Conservation (phyloP, 768 basidiomycete species). For the Boletus pseudo-olivaceus region DNA sequence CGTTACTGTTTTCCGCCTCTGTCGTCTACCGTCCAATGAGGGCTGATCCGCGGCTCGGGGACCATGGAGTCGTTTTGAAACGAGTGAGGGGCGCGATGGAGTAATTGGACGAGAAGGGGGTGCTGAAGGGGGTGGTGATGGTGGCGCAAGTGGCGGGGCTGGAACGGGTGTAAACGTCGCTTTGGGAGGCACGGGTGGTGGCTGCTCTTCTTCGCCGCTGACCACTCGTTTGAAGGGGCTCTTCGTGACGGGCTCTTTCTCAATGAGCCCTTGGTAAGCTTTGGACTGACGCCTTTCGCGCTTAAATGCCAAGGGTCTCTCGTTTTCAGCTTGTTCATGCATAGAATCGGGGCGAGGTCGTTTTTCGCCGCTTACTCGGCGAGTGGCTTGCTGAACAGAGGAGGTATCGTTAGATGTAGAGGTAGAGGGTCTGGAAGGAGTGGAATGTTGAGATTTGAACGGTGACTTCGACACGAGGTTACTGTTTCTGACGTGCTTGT, state of each 20-base stretch:
- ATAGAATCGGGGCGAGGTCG: constrained; percentile 70
- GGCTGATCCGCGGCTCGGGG: constrained; percentile 55
- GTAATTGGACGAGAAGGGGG: constrained; percentile 36
- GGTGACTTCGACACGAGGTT: constrained; percentile 85
- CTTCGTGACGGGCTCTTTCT: constrained; percentile 77
- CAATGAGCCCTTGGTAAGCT: constrained; percentile 65
- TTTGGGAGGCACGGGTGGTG: constrained; percentile 30
- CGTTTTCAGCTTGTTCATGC: constrained; percentile 68
- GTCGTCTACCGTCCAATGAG: constrained; percentile 36
- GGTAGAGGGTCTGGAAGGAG: constrained; percentile 34
- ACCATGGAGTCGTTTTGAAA: constrained; percentile 71
- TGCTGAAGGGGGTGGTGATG: constrained; percentile 37
- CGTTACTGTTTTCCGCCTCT: constrained; percentile 72
- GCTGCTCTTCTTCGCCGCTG: constrained; percentile 27
- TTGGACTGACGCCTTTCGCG: constrained; percentile 73
- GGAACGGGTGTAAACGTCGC: neutral
- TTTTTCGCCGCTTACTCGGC: constrained; percentile 74
- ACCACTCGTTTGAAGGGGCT: constrained; percentile 63
- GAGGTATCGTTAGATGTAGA: constrained; percentile 12
- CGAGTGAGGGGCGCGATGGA: constrained; percentile 58
- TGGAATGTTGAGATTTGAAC: constrained; percentile 66
- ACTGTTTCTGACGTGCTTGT: constrained; percentile 71
- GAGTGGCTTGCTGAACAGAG: constrained; percentile 18
- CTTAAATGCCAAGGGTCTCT: constrained; percentile 66
- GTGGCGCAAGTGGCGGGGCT: constrained; percentile 10